These are phyloP conservation scores for Pontederia crassipes DNA, from an alignment of 176 grass and related monocot species.

Conservation along the genomic window DNA sequence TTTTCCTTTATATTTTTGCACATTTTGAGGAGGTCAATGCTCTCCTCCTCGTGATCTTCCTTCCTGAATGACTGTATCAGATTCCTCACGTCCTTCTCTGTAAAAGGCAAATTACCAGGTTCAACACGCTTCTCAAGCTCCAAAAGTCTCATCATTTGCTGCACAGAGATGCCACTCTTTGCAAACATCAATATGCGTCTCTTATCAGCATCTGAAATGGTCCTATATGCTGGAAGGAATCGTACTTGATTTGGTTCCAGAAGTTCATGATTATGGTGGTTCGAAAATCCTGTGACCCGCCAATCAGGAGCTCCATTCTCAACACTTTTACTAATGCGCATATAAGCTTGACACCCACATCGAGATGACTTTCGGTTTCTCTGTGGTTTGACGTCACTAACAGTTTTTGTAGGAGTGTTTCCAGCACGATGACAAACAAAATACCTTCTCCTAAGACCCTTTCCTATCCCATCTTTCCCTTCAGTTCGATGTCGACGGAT, in stretches of 20 bases:
- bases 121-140: conserved; percentile 58
- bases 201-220: conserved; percentile 43
- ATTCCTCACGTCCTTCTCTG: conserved; percentile 74
- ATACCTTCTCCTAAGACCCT: conserved; percentile 57
- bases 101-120: conserved; percentile 53
- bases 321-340: conserved; percentile 40
- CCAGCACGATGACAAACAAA: conserved; percentile 76
- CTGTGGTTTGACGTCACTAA: conserved; percentile 29
- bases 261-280: conserved; percentile 59
- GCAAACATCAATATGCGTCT: conserved; percentile 45
- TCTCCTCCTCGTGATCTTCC: conserved; percentile 38
- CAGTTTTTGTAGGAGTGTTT: conserved; percentile 45
- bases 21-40: conserved; percentile 39
- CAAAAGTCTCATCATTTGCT: conserved; percentile 65
- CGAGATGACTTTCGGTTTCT: conserved; percentile 57
- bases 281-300: conserved; percentile 61
- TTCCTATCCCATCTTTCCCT: conserved; percentile 59
- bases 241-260: conserved; percentile 43
- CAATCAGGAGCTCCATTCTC: conserved; percentile 29
- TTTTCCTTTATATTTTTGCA: conserved; percentile 53
- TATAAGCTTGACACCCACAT: conserved; percentile 65
- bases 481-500: conserved; percentile 75
- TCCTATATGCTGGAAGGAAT: conserved; percentile 37
- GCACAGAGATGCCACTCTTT: conserved; percentile 57
- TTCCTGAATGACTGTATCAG: conserved; percentile 60